phyloP scores from a whole-genome alignment of 306 rosid genomes.

The Pterocarpus santalinus region DNA sequence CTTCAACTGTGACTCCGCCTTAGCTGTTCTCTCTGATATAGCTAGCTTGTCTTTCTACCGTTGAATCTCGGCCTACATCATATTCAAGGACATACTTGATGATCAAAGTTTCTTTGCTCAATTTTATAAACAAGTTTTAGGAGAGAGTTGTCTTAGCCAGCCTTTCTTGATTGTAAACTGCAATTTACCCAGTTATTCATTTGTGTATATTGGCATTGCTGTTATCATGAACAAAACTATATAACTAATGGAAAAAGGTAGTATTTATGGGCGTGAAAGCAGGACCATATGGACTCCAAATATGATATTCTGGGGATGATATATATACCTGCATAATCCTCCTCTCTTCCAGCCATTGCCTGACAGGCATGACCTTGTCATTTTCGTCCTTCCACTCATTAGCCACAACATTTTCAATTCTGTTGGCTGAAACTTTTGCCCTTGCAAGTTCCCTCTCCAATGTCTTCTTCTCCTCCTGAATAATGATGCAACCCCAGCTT shows the following conservation, averaged over 20 bases:
- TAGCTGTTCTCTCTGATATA: slow-evolving; percentile 80
- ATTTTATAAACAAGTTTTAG: neutral
- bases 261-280: slow-evolving; percentile 15
- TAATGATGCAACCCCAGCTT: slow-evolving; percentile 38
- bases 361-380: slow-evolving; percentile 90
- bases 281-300: slow-evolving; percentile 9
- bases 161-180: slow-evolving; percentile 26
- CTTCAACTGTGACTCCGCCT: slow-evolving; percentile 90
- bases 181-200: neutral
- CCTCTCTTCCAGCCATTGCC: slow-evolving; percentile 95
- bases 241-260: neutral
- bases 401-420: slow-evolving; percentile 82
- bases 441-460: slow-evolving; percentile 91
- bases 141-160: slow-evolving; percentile 13
- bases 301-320: slow-evolving; percentile 11
- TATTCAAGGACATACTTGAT: slow-evolving; percentile 22
- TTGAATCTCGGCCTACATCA: slow-evolving; percentile 83
- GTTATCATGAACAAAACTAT: slow-evolving; percentile 14
- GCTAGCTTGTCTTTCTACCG: slow-evolving; percentile 78
- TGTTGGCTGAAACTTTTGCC: slow-evolving; percentile 77
- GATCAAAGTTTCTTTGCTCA: slow-evolving; percentile 7
- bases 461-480: slow-evolving; percentile 86
- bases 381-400: slow-evolving; percentile 97
- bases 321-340: slow-evolving; percentile 80
- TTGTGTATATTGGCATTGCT: slow-evolving; percentile 1